These are phyloP conservation scores for Epipyxis sp. DNA, from an alignment of 108 stramenopile genomes.

Conservation along the genomic window DNA sequence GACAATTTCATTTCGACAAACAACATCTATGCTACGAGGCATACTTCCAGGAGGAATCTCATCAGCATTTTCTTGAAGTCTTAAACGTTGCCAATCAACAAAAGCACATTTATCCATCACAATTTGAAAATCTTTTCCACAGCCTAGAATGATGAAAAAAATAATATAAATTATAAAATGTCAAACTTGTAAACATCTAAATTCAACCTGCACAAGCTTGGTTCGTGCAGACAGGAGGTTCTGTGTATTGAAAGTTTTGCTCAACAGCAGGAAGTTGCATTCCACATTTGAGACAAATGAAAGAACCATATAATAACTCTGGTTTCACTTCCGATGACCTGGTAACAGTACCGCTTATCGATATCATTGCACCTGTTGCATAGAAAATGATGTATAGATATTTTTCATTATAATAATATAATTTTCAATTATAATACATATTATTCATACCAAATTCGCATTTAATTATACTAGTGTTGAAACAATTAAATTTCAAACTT, in stretches of 20 bases:
- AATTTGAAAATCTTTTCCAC: slow-evolving; percentile 46
- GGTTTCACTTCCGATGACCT: slow-evolving; percentile 92
- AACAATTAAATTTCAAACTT: too few relatives aligned
- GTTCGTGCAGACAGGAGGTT: slow-evolving; percentile 75
- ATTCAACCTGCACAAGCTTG: too few relatives aligned
- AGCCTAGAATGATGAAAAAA: slow-evolving; percentile 72
- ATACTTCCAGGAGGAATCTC: slow-evolving; percentile 96
- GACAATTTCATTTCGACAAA: slow-evolving; percentile 81
- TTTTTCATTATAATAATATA: too few relatives aligned
- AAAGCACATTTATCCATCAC: slow-evolving; percentile 59
- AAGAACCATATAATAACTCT: slow-evolving; percentile 86
- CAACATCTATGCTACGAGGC: slow-evolving; percentile 89
- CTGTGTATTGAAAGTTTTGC: slow-evolving; percentile 94
- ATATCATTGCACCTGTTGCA: slow-evolving; percentile 17
- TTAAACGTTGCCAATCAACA: slow-evolving; percentile 94
- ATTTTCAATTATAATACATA: too few relatives aligned
- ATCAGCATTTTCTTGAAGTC: slow-evolving; percentile 94
- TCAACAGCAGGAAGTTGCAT: slow-evolving; percentile 64
- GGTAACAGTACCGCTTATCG: slow-evolving; percentile 86
- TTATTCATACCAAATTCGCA: too few relatives aligned
- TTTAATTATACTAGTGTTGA: too few relatives aligned
- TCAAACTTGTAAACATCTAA: too few relatives aligned
- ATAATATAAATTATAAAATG: too few relatives aligned
- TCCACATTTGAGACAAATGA: slow-evolving; percentile 89
- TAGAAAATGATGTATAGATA: not conserved